Evolutionary conservation across 1,284 basidiomycete genomes (phyloP).

Genomic region (Cryptococcus sp.): DNA sequence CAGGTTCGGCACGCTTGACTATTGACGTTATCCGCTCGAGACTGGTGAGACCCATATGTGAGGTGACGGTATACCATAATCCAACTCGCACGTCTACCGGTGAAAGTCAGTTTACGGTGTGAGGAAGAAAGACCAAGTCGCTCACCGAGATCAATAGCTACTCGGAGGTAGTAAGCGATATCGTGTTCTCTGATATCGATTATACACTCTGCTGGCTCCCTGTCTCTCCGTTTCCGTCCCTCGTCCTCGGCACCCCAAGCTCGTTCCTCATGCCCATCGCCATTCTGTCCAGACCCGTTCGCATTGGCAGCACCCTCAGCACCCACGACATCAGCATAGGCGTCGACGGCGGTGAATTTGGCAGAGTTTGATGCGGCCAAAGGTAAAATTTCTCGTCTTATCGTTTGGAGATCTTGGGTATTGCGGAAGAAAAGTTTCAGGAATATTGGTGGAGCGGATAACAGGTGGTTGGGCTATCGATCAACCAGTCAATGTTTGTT

Average conservation of each 20-base stretch:
- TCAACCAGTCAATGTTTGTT: background rate
- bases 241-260: constrained; percentile 62
- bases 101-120: background rate
- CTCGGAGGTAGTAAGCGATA: constrained; percentile 95
- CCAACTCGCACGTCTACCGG: constrained; percentile 84
- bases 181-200: constrained; percentile 96
- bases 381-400: constrained; percentile 85
- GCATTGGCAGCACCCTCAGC: constrained; percentile 65
- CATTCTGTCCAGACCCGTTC: constrained; percentile 57
- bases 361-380: constrained; percentile 86
- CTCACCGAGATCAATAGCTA: constrained; percentile 89
- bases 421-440: constrained; percentile 91
- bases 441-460: constrained; percentile 85
- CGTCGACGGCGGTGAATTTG: constrained; percentile 94
- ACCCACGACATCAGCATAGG: constrained; percentile 95
- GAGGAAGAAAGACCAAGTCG: background rate
- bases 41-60: constrained; percentile 76
- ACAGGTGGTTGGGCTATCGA: constrained; percentile 81
- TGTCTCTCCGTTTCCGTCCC: constrained; percentile 58
- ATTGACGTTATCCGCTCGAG: constrained; percentile 75
- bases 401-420: constrained; percentile 83
- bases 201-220: constrained; percentile 85
- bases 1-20: constrained; percentile 97
- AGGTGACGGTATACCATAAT: constrained; percentile 90
- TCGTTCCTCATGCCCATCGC: constrained; percentile 32